A percentile compares a stretch with the other conserved stretches of the same genome.
These are phyloP conservation scores for Croton laevigatus DNA, from an alignment of 441 rosid species.

Conservation along the genomic window DNA sequence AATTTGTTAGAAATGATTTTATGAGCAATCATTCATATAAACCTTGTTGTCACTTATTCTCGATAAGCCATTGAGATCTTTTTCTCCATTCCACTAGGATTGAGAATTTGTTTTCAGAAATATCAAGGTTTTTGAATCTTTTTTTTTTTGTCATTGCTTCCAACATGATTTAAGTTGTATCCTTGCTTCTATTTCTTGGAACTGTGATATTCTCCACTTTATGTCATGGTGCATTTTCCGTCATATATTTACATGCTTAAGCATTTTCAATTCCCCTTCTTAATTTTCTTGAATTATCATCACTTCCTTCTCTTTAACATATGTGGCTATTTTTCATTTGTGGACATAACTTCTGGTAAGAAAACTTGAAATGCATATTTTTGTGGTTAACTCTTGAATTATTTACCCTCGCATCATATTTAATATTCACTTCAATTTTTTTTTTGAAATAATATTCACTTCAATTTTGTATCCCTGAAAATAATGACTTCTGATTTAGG, in stretches of 20 bases:
- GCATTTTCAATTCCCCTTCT: neutral
- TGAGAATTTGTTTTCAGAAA: neutral
- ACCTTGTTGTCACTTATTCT: neutral
- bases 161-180: neutral
- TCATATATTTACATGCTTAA: neutral
- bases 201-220: neutral
- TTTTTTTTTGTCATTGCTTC: neutral
- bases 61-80: neutral
- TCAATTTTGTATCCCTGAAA: constrained; percentile 3
- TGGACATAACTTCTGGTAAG: constrained; percentile 2
- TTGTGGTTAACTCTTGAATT: neutral
- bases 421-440: constrained; percentile 9
- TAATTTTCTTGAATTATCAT: neutral
- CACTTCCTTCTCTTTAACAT: neutral
- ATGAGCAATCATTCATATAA: neutral
- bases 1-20: neutral
- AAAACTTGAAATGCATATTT: neutral
- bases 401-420: neutral
- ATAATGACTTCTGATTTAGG: constrained; percentile 37
- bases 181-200: neutral
- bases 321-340: neutral
- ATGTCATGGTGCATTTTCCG: neutral
- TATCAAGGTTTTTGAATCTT: neutral
- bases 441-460: constrained; percentile 4
- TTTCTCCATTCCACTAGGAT: neutral